These are phyloP conservation scores for Ophioceras dolichostomum DNA, from an alignment of 2,329 filamentous ascomycete genomes.

Conservation along the genomic window DNA sequence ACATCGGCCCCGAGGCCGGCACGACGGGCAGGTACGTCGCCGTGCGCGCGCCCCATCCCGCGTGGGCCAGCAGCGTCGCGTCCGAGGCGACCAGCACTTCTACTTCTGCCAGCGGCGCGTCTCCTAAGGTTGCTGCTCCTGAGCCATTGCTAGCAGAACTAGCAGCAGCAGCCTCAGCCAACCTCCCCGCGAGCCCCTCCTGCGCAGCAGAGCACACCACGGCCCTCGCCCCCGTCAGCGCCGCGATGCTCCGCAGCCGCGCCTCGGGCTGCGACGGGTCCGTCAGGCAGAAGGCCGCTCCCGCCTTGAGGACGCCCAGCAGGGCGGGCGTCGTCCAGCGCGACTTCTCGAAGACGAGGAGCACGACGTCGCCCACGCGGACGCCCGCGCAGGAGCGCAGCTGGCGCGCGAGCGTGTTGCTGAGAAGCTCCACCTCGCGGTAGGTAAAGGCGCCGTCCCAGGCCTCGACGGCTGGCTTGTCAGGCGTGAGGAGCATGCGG, in stretches of 20 bases:
- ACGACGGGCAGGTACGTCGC: conserved; percentile 1
- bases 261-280: conserved; percentile 10
- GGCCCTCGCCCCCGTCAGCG: conserved; percentile 9
- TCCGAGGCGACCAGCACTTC: conserved; percentile 1
- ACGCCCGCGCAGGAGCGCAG: conserved; percentile 22
- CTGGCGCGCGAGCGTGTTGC: conserved; percentile 26
- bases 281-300: conserved; percentile 11
- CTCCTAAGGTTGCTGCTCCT: too few species aligned
- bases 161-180: not conserved
- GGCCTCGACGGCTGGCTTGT: conserved; percentile 30
- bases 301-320: conserved; percentile 12
- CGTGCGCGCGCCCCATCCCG: conserved; percentile 1
- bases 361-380: conserved; percentile 26
- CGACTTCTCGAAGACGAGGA: conserved; percentile 14
- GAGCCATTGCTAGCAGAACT: too few species aligned
- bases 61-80: not conserved
- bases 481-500: conserved; percentile 21
- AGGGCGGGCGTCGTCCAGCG: conserved; percentile 12
- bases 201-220: conserved; percentile 8
- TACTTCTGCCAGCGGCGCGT: too few species aligned
- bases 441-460: conserved; percentile 38
- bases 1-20: conserved; percentile 9
- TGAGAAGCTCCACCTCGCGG: conserved; percentile 26
- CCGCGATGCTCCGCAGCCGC: conserved; percentile 8
- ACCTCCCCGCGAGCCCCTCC: conserved; percentile 4